phyloP scores from a whole-genome alignment of 371 early-diverging fungal species.

The Mortierella sp. region DNA sequence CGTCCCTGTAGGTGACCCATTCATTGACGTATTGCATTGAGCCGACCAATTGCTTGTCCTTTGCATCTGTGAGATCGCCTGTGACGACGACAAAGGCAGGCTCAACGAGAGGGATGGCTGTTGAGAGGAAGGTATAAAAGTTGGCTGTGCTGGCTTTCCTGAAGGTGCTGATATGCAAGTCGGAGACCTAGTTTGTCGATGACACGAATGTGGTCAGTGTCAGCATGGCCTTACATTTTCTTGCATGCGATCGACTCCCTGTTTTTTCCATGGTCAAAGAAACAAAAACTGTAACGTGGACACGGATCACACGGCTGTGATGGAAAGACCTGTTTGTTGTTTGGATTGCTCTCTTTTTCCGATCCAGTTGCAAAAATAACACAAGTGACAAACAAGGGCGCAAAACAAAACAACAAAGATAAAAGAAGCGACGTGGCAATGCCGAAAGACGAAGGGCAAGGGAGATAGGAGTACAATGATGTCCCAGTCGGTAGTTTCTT shows the following conservation, averaged over 20 bases:
- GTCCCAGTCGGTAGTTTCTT: not conserved
- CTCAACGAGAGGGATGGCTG: conserved; percentile 77
- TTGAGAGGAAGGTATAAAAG: conserved; percentile 81
- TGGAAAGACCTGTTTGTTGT: not conserved
- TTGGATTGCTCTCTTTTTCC: not conserved
- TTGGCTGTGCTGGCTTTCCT: conserved; percentile 78
- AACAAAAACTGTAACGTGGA: not conserved
- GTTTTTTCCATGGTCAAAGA: not conserved
- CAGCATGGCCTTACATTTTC: not conserved
- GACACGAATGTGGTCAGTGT: not conserved
- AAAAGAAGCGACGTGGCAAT: not conserved
- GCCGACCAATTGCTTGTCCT: conserved; percentile 70
- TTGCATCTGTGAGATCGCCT: conserved; percentile 92
- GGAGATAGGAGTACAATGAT: not conserved
- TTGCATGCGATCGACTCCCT: not conserved
- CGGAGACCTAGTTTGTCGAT: conserved; percentile 72
- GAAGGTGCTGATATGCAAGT: conserved; percentile 87
- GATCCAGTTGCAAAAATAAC: not conserved
- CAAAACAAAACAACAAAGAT: not conserved
- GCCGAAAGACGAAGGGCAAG: not conserved
- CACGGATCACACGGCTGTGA: not conserved
- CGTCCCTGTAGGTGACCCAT: conserved; percentile 81
- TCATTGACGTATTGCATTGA: conserved; percentile 87
- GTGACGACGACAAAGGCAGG: conserved; percentile 79
- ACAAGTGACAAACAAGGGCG: not conserved